phyloP scores from a whole-genome alignment of 75 land plant species.

The Isoetes taiwanensis region DNA sequence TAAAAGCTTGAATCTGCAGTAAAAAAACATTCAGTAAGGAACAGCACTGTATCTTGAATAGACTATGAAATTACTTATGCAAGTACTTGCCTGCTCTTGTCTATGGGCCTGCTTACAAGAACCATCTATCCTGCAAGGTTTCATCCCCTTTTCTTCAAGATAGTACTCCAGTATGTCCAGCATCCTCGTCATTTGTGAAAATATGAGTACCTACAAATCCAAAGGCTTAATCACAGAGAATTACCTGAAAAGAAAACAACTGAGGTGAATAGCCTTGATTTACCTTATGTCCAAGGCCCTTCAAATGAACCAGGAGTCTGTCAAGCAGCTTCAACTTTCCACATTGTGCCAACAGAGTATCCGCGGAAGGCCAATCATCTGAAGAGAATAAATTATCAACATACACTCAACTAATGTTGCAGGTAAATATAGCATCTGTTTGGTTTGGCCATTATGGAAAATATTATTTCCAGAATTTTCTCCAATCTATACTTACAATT shows the following conservation, averaged over 20 bases:
- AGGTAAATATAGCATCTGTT: neutral
- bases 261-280: neutral
- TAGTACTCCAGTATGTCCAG: constrained; percentile 79
- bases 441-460: neutral
- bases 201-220: constrained; percentile 65
- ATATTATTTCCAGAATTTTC: too few relatives aligned
- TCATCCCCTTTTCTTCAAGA: constrained; percentile 52
- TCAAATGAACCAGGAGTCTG: constrained; percentile 29
- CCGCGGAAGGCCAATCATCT: constrained; percentile 68
- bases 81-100: constrained; percentile 41
- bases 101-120: constrained; percentile 46
- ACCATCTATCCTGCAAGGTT: constrained; percentile 85
- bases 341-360: constrained; percentile 65
- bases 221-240: neutral
- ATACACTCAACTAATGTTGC: too few relatives aligned
- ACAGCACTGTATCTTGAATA: neutral
- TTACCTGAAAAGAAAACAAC: neutral
- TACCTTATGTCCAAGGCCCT: constrained; percentile 29
- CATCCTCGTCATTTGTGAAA: constrained; percentile 82
- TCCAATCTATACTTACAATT: constrained; percentile 48
- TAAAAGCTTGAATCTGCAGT: constrained; percentile 65
- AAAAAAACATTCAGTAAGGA: neutral
- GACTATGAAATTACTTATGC: neutral
- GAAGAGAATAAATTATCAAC: neutral
- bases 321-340: constrained; percentile 81